A percentile compares a stretch with the other conserved stretches of the same genome.
These are phyloP conservation scores for Yamadazyma insecticola DNA, from an alignment of 805 yeast genomes.

Conservation along the genomic window DNA sequence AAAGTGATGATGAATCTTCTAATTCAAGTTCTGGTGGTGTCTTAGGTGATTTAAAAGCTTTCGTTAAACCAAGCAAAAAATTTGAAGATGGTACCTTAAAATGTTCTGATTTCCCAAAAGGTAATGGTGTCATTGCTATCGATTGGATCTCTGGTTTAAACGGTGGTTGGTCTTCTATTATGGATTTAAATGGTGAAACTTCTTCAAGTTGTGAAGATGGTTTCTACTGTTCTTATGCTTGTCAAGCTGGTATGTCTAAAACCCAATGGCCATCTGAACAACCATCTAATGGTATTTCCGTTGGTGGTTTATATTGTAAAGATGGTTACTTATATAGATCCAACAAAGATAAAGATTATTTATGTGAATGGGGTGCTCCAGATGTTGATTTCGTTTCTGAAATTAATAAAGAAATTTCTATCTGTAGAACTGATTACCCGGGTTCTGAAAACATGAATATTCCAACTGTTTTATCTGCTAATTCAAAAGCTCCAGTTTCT, in stretches of 20 bases:
- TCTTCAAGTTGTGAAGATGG: constrained; percentile 81
- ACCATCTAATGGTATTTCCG: constrained; percentile 84
- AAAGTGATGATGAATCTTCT: constrained; percentile 4
- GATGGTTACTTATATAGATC: constrained; percentile 81
- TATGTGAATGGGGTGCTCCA: constrained; percentile 85
- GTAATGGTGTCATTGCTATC: constrained; percentile 77
- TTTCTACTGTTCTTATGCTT: constrained; percentile 93
- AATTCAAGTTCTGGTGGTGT: constrained; percentile 22
- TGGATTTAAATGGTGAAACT: constrained; percentile 53
- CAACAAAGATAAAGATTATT: constrained; percentile 54
- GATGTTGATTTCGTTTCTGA: constrained; percentile 67
- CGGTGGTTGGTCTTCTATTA: constrained; percentile 83
- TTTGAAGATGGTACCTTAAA: constrained; percentile 71
- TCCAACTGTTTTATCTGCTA: constrained; percentile 79
- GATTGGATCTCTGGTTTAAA: constrained; percentile 47
- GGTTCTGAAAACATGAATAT: constrained; percentile 98
- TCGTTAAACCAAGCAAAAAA: constrained; percentile 48
- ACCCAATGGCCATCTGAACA: constrained; percentile 94
- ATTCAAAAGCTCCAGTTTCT: constrained; percentile 60
- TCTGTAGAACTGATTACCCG: constrained; percentile 98
- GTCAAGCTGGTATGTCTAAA: constrained; percentile 98
- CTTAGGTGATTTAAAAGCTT: constrained; percentile 58
- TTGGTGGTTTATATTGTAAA: constrained; percentile 90
- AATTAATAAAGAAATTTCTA: constrained; percentile 63
- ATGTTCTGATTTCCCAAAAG: constrained; percentile 71